Base-by-base conservation (phyloP, 2,329 filamentous ascomycete species). In the Aureobasidium sp. region DNA sequence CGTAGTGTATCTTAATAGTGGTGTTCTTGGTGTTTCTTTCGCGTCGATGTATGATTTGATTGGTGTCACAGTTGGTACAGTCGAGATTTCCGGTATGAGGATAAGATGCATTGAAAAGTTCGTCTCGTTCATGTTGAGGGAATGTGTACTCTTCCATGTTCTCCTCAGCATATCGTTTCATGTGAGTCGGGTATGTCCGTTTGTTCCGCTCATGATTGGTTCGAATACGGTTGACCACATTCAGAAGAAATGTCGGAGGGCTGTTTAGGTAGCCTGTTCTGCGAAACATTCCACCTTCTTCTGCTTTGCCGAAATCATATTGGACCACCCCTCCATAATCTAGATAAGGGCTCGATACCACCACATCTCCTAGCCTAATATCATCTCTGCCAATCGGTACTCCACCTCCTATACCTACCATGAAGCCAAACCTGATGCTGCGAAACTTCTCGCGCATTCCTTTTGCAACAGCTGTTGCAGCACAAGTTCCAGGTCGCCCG, bases 361-460 rank as follows among this genome's bases (percentile, higher is more conserved):
- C 65, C 4, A 71, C 61, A 41, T 71, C 69, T 1, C 69, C 69
- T 3, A 71, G 65, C 0, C 69, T 66, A n/a, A 57, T n/a, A 5
- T 57, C 53, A 3, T 34, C 20, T 7, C 36, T 47, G 0, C 36
- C 13, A 24, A 32, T 55, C 1, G 67, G 67, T 2, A 67, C 66
- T 2, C 67, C 67, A 20, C 67, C 67, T 5, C 59, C 67, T 7
- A 68, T 67, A 1, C 67, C 66, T 8, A 68, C 67, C 62, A 68
- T 63, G 20, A 68, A 46, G 2, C 51, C 52, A 32, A 65, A 12
- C 0, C 24, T 57, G 8, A 53, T 17, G 1, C 20, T 32, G 27
- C 61, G 51, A 47, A 66, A 68, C 5, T 61, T 65, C 10, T n/a
- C 26, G 2, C 24, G 47, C 64, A 68, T 67, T 12, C 63, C 56